Percentiles rank a stretch among this genome's conserved stretches.
phyloP scores from a whole-genome alignment of 805 yeast genomes.

The Lipomyces lipofer region DNA sequence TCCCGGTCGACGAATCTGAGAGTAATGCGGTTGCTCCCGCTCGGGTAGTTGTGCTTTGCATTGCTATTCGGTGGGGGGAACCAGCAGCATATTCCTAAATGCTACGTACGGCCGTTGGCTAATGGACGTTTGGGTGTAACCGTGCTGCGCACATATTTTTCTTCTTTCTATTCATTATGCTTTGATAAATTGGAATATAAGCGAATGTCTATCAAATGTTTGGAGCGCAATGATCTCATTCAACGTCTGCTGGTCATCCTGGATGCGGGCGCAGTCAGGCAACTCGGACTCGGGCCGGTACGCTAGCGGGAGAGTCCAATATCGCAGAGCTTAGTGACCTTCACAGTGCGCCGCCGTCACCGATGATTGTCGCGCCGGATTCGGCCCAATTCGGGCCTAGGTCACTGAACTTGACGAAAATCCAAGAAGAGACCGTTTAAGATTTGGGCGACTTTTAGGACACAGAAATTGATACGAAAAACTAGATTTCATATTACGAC shows the following conservation, averaged over 20 bases:
- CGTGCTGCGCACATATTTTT: slow-evolving; percentile 89
- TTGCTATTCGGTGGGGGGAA: slow-evolving; percentile 48
- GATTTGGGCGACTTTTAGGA: slow-evolving; percentile 34
- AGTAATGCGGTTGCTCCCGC: too few species aligned
- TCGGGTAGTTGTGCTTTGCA: too few species aligned
- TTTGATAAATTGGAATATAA: too few species aligned
- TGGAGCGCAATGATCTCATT: slow-evolving; percentile 20
- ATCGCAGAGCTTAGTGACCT: slow-evolving; percentile 32
- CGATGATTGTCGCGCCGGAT: slow-evolving; percentile 23
- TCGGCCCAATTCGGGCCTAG: slow-evolving; percentile 15
- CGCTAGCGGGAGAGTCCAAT: slow-evolving; percentile 33
- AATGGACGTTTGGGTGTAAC: slow-evolving; percentile 99
- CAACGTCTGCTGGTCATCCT: slow-evolving; percentile 26
- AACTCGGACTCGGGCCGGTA: slow-evolving; percentile 29
- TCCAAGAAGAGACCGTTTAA: slow-evolving; percentile 32
- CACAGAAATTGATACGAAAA: too few species aligned
- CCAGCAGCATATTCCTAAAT: slow-evolving; percentile 99
- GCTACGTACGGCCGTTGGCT: slow-evolving; percentile 93
- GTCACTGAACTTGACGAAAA: slow-evolving; percentile 17
- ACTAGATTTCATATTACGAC: too few species aligned
- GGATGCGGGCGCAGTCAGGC: slow-evolving; percentile 30
- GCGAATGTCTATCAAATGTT: too few species aligned
- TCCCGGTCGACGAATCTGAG: slow-evolving; percentile 98
- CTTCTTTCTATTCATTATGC: too few species aligned
- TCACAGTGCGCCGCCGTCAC: slow-evolving; percentile 26